Conservation (phyloP, 1,139 yeast genomes). For the Keqinozyma sinolaborantium region DNA sequence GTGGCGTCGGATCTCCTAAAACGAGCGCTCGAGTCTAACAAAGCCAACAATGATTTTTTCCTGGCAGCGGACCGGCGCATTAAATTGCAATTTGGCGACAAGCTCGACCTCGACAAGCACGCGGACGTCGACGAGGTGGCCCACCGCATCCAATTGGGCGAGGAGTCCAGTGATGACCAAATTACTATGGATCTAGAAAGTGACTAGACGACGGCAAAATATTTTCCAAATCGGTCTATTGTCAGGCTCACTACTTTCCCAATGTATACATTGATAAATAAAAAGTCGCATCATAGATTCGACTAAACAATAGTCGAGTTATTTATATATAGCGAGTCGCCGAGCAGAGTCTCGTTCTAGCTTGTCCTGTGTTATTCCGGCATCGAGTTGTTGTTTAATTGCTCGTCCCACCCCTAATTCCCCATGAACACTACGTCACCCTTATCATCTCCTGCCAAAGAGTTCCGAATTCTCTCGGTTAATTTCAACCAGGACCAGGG, state of each 20-base stretch:
- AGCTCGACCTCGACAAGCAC: not conserved
- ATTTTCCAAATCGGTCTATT: not conserved
- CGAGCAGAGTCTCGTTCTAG: no score
- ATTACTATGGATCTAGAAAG: conserved; percentile 66
- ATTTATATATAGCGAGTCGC: no score
- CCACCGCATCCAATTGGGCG: conserved; percentile 46
- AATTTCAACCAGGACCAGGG: conserved; percentile 87
- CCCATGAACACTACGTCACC: conserved; percentile 38
- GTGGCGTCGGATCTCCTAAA: conserved; percentile 78
- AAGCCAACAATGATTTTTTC: conserved; percentile 26
- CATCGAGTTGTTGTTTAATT: no score
- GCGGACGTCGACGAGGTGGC: conserved; percentile 28
- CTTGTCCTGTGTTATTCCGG: no score
- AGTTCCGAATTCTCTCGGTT: conserved; percentile 50
- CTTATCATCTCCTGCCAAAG: conserved; percentile 13
- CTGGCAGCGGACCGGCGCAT: conserved; percentile 12
- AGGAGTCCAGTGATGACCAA: conserved; percentile 55
- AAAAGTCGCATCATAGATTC: not conserved
- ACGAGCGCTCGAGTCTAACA: conserved; percentile 74
- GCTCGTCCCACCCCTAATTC: no score
- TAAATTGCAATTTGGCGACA: conserved; percentile 1
- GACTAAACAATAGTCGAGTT: no score
- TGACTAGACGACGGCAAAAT: conserved; percentile 22
- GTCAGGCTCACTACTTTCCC: not conserved
- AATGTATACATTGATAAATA: not conserved